A percentile compares a stretch with the other conserved stretches of the same genome.
Conservation (phyloP, 345 rosid species). For the Corchorus olitorius region DNA sequence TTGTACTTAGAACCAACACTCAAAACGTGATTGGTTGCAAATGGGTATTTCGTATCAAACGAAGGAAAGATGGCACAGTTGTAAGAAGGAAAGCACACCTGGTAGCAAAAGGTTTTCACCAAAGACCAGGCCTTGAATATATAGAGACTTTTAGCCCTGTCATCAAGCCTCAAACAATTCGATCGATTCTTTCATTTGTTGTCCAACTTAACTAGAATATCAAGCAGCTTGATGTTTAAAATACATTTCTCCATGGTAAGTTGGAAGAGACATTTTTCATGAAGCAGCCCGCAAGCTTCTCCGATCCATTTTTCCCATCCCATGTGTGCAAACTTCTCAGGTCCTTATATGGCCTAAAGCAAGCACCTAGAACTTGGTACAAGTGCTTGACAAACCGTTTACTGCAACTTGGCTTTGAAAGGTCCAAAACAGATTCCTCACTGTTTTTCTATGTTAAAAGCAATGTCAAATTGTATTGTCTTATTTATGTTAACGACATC, state of each 20-base stretch:
- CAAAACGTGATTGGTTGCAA: background rate
- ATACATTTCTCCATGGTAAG: background rate
- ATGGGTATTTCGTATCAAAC: background rate
- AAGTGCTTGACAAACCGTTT: background rate
- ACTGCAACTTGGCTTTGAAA: background rate
- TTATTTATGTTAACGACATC: background rate
- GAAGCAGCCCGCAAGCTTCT: background rate
- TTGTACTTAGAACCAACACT: background rate
- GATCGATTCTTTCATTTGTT: background rate
- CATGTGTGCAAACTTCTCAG: background rate
- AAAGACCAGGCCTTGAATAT: too few species aligned
- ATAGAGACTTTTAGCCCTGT: too few species aligned
- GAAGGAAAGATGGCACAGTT: background rate
- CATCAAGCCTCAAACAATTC: background rate
- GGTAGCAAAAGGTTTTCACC: background rate
- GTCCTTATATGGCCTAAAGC: background rate
- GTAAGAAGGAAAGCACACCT: background rate
- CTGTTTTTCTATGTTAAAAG: background rate
- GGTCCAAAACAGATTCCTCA: background rate
- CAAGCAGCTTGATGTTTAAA: background rate
- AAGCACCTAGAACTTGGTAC: background rate
- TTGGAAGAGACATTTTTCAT: background rate
- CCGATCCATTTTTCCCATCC: background rate
- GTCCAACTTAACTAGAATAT: background rate
- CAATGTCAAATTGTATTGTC: background rate